A percentile compares a stretch with the other conserved stretches of the same genome.
These are phyloP conservation scores for Claviceps africana DNA, from an alignment of 2,329 filamentous ascomycete species.

Conservation along the genomic window DNA sequence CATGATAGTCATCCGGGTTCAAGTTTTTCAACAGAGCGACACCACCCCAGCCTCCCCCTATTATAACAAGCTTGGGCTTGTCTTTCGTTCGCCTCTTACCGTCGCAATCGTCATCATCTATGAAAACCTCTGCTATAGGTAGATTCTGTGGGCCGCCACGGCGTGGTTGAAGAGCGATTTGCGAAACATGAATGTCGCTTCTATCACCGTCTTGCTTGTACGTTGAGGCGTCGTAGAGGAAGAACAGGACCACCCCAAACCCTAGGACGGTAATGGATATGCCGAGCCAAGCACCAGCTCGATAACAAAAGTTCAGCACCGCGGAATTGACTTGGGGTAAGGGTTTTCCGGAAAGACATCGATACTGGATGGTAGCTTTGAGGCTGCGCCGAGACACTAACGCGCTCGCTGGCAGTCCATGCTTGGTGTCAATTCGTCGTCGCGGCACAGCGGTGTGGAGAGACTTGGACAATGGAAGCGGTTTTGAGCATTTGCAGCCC, in stretches of 20 bases:
- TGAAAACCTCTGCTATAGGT: constrained; percentile 72
- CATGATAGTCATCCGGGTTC: constrained; percentile 83
- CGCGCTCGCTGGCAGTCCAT: neutral
- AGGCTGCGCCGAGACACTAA: neutral
- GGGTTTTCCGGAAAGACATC: constrained; percentile 34
- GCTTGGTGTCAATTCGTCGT: neutral
- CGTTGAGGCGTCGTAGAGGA: constrained; percentile 84
- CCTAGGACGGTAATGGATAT: constrained; percentile 60
- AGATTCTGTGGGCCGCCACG: constrained; percentile 88
- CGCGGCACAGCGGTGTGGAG: neutral
- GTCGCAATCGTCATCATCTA: constrained; percentile 76
- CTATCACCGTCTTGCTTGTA: constrained; percentile 59
- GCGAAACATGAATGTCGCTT: constrained; percentile 69
- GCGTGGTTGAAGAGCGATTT: constrained; percentile 66
- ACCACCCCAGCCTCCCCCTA: constrained; percentile 91
- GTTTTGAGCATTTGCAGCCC: neutral
- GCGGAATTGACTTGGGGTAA: constrained; percentile 34
- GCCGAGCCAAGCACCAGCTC: constrained; percentile 48
- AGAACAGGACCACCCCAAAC: constrained; percentile 64
- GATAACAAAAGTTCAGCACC: constrained; percentile 47
- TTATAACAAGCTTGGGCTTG: constrained; percentile 83
- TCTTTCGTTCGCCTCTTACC: constrained; percentile 58
- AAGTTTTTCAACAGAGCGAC: constrained; percentile 83
- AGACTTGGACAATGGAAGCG: neutral
- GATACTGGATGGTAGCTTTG: constrained; percentile 1